Evolutionary conservation across 805 yeast genomes (phyloP), one percentile per base, ranked within the genome.

Genomic region (Yamadazyma akitaensis): DNA sequence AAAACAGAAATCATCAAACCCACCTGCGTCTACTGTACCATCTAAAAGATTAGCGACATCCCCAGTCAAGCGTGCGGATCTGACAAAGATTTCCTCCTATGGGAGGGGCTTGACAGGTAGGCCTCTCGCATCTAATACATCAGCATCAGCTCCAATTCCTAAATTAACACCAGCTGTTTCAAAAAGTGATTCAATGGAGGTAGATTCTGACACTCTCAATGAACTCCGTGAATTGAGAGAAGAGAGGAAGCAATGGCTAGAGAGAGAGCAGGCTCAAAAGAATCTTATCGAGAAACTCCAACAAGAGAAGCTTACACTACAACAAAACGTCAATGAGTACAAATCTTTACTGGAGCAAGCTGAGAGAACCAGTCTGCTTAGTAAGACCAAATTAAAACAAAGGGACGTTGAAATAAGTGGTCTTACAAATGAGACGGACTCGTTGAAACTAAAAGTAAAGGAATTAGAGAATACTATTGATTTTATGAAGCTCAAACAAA

Each of bases 1-100:
- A 26, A 45, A 34, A 12, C 17, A 26, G 17, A 17, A 14, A 21
- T 26, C 35, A 18, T 21, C 49, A 18, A 34, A 34, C 17, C 19
- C 42, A 56, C 2, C 59, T 5, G 32, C 54, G 25, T 47, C 60
- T 3, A 61, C 67, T 2, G 66, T 84, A 16, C 91, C 91, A 3
- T 72, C 85, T 2, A 85, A 85, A 55, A 71, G 94, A 50, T 75
- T 77, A 0, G 87, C 92, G 0, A 71, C 87, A 0, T 85, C 91
- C 0, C 92, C 92, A 0, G 73, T 81, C 31, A 84, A 81, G 55
- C 62, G 76, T 35, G 60, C 60, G 1, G 60, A 74, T 54, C 53
- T 61, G 53, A 51, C 58, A 14, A 71, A 64, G 46, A 56, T 58
- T 5, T 58, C 70, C 1, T 53, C 63, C 17, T 53, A 48, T 42